Base-by-base conservation (phyloP, 2,329 filamentous ascomycete genomes). In the Alternaria longipes region DNA sequence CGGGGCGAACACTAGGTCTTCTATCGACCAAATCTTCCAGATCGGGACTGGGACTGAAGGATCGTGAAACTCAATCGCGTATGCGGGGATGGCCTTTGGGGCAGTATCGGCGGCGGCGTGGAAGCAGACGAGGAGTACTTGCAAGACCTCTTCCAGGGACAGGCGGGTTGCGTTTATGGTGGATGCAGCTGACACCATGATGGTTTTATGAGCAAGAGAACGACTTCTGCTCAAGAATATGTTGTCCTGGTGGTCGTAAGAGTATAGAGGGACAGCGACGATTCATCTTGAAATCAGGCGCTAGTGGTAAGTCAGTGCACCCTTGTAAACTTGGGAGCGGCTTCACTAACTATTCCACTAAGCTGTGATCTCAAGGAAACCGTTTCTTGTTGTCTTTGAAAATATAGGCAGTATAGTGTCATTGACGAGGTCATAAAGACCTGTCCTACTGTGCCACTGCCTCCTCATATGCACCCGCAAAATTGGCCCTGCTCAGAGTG, bases 111-210 rank as follows among this genome's bases (percentile, higher is more conserved):
- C 52, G 22, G 56, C 51, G 36, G 59, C 56, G 30, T 64, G 59
- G 56, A 61, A 60, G 30, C 59, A 64, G 24, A 51, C 32, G 5
- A 60, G 54, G 16, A 55, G 46, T 28, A 62, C 24, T 24, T 53
- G 32, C 26, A 66, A 30, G n/a, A 58, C 41, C 36, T 64, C 50
- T 26, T 53, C 7, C 32, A 63, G 11, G 36, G 49, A 11, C 20
- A 54, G 50, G 32, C 38, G 20, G 14, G 20, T 26, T 22, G 36
- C 4, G 20, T 22, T 38, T 24, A 24, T 46, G 41, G 41, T 20
- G 16, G 53, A 8, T 44, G 40, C 20, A 12, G 18, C 32, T 14
- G 44, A 22, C 16, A 26, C 8, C 56, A 56, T 59, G 28, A 36
- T 51, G 44, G 20, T 22, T 4, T 8, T 22, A 12, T 36, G 51